A percentile compares a stretch with the other conserved stretches of the same genome.
These are phyloP conservation scores for Ustilago xerochloae DNA, from an alignment of 1,284 basidiomycete genomes.

Conservation along the genomic window DNA sequence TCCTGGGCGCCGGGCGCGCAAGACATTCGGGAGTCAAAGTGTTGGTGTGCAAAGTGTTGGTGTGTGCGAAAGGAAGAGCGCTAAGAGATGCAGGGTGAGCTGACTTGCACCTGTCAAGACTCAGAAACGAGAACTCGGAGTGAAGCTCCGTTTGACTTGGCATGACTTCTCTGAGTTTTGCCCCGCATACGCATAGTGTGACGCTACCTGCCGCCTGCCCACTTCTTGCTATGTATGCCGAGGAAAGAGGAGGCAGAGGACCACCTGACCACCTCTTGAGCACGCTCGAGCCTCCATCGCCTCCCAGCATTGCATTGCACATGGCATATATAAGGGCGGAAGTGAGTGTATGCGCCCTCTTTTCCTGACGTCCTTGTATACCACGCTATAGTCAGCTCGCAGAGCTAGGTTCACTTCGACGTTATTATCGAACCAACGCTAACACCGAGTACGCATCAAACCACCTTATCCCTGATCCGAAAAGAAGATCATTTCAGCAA, in stretches of 20 bases:
- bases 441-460: no score
- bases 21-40: no score
- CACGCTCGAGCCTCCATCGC: background rate
- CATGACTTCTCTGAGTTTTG: background rate
- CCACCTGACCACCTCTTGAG: conserved; percentile 4
- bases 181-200: background rate
- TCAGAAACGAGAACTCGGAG: no score
- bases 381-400: no score
- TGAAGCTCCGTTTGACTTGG: background rate
- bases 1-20: no score
- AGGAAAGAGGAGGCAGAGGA: background rate
- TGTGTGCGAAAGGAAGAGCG: no score
- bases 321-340: background rate
- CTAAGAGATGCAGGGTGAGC: no score
- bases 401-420: background rate
- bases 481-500: background rate
- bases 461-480: background rate
- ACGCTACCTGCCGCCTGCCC: background rate
- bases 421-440: background rate
- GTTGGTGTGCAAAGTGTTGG: background rate
- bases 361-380: background rate
- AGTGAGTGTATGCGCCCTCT: background rate
- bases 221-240: no score
- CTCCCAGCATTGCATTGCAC: background rate
- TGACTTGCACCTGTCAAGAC: no score